A percentile compares a stretch with the other conserved stretches of the same genome.
Conservation (phyloP, 345 rosid genomes). For the Eutrema japonicum region DNA sequence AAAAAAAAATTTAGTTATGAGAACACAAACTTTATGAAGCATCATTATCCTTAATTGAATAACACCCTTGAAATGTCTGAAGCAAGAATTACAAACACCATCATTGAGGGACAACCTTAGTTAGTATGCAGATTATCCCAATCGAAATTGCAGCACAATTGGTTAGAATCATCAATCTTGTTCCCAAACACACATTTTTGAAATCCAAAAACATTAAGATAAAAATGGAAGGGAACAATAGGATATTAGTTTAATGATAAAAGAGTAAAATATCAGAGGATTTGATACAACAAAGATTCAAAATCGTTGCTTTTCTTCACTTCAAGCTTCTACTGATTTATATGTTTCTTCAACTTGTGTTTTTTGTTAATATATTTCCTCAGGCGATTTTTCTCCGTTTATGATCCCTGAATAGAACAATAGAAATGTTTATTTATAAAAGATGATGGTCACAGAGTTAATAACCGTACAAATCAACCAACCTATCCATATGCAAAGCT, state of each 20-base stretch:
- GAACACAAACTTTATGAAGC: background rate
- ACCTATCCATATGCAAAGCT: conserved; percentile 49
- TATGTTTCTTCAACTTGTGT: conserved; percentile 24
- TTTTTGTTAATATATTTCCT: conserved; percentile 13
- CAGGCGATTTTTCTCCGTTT: conserved; percentile 46
- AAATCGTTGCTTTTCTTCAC: conserved; percentile 13
- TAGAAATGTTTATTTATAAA: background rate
- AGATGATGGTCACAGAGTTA: conserved; percentile 9
- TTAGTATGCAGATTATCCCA: background rate
- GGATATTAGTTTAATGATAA: background rate
- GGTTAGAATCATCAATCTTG: conserved; percentile 2
- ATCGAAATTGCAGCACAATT: background rate
- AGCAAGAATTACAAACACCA: background rate
- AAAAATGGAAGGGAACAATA: background rate
- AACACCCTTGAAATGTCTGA: background rate
- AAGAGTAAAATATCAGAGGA: background rate
- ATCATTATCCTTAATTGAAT: background rate
- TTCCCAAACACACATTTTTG: background rate
- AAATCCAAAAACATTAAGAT: background rate
- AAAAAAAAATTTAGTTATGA: background rate
- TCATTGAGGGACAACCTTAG: too few relatives aligned
- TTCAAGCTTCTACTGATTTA: conserved; percentile 18
- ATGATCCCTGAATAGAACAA: conserved; percentile 35
- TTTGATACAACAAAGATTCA: conserved; percentile 15
- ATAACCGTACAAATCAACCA: conserved; percentile 12